A percentile compares a stretch with the other conserved stretches of the same genome.
phyloP scores from a whole-genome alignment of 2,329 filamentous ascomycete species.

The Cladophialophora carrionii region DNA sequence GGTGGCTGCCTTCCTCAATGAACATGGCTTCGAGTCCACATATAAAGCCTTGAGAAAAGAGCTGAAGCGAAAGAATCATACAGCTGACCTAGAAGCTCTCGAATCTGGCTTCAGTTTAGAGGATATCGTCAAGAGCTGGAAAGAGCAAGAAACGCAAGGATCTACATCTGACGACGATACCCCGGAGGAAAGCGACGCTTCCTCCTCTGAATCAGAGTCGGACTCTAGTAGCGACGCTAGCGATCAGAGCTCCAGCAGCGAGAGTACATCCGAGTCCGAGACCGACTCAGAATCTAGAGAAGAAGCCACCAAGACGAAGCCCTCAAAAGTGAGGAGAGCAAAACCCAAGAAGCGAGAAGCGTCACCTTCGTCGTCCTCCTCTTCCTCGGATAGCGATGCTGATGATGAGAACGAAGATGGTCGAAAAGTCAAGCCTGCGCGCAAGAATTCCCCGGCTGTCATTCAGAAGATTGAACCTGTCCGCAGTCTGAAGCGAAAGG shows the following conservation, averaged over 20 bases:
- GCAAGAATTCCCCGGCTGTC: conserved; percentile 43
- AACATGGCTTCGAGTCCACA: conserved; percentile 66
- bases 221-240: conserved; percentile 40
- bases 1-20: conserved; percentile 67
- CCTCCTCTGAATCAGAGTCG: conserved; percentile 13
- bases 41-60: conserved; percentile 64
- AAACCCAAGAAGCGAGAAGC: conserved; percentile 41
- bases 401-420: conserved; percentile 53
- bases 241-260: conserved; percentile 39
- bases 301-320: conserved; percentile 48
- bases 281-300: conserved; percentile 36
- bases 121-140: conserved; percentile 18
- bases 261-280: conserved; percentile 36
- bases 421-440: conserved; percentile 38
- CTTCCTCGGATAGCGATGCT: conserved; percentile 55
- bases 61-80: conserved; percentile 37
- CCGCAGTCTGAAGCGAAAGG: conserved; percentile 61
- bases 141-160: background rate
- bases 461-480: conserved; percentile 52
- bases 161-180: conserved; percentile 2
- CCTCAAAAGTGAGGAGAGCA: conserved; percentile 38
- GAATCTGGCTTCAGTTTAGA: conserved; percentile 13
- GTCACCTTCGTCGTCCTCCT: conserved; percentile 36
- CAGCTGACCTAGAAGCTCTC: conserved; percentile 21
- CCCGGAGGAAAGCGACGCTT: conserved; percentile 30